These are phyloP conservation scores for Penicillium paxilli DNA, from an alignment of 495 filamentous ascomycete species.

Conservation along the genomic window DNA sequence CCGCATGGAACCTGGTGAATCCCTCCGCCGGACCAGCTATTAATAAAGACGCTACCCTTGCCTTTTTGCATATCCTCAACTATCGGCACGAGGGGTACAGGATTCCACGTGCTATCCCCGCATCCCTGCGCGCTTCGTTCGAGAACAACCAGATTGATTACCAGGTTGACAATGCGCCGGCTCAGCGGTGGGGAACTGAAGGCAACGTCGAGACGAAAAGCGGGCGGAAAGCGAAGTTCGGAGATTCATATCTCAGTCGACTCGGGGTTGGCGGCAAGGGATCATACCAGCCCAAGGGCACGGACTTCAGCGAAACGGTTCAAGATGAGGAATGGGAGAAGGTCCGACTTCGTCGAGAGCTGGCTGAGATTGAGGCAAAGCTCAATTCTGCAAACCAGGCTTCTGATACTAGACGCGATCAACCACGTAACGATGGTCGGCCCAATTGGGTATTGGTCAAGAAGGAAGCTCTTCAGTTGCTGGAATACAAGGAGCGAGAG, in stretches of 20 bases:
- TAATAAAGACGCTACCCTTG: slow-evolving; percentile 90
- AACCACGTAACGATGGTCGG: slow-evolving; percentile 52
- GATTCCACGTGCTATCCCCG: slow-evolving; percentile 89
- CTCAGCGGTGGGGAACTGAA: slow-evolving; percentile 66
- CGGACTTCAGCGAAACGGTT: slow-evolving; percentile 79
- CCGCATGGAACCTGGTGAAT: slow-evolving; percentile 96
- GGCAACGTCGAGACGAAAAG: slow-evolving; percentile 72
- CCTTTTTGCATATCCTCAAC: slow-evolving; percentile 95
- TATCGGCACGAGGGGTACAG: slow-evolving; percentile 92
- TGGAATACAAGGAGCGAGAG: slow-evolving; percentile 57
- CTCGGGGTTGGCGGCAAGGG: slow-evolving; percentile 81
- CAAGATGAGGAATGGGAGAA: slow-evolving; percentile 93
- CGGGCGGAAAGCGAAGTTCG: slow-evolving; percentile 93
- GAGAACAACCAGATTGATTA: slow-evolving; percentile 95
- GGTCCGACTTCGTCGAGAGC: slow-evolving; percentile 87
- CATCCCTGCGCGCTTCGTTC: slow-evolving; percentile 85
- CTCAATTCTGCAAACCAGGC: slow-evolving; percentile 72
- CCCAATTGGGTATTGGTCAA: slow-evolving; percentile 76
- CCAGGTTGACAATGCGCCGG: slow-evolving; percentile 73
- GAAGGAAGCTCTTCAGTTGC: slow-evolving; percentile 84
- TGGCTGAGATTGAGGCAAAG: slow-evolving; percentile 82
- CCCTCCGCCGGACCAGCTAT: slow-evolving; percentile 75
- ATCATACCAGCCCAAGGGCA: slow-evolving; percentile 67
- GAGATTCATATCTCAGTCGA: slow-evolving; percentile 90
- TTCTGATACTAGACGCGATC: slow-evolving; percentile 57